Evolutionary conservation across 257 asterid species (phyloP), one percentile per base, ranked within the genome.

Genomic region (Orobanche coerulescens): DNA sequence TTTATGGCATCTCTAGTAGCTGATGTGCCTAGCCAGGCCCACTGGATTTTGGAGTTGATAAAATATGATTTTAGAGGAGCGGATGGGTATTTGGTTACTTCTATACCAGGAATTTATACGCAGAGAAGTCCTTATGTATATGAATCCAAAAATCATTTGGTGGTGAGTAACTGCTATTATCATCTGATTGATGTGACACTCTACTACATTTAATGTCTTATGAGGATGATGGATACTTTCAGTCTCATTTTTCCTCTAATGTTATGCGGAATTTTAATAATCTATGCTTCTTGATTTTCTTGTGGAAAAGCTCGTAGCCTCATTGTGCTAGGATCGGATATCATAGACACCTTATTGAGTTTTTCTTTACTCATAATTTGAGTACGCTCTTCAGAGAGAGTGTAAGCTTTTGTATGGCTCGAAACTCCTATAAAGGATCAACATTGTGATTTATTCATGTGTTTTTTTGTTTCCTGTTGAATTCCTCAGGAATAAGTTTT

Each of bases 11-110:
- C 85, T 60, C 74, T 90, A 58, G 62, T 90, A 37, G 81, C 73
- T 68, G 97, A 81, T 75, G 89, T 86, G 39, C 88, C 95, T 39
- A 72, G 78, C 78, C 94, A 90, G 82, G 94, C 90, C 52, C 74
- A 81, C 57, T 90, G 95, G 97, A 72, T 86, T 57, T 60, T 76
- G 78, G 97, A 82, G 72, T 72, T 90, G 78, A 67, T 80, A 57
- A 82, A 84, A 75, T 90, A 79, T 64, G 81, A 83, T 67, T 90
- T 84, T 46, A 61, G 61, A 64, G 80, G 69, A 70, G 93, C 94
- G 70, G 73, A 69, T 58, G 92, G 85, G 48, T 81, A 84, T 77
- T 77, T 90, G 75, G 79, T 90, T 68, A 79, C 95, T 64, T 90
- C 97, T 64, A 83, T 84, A 6, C 95, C 97, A 22, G 97, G 97